A percentile compares a stretch with the other conserved stretches of the same genome.
phyloP scores from a whole-genome alignment of 805 yeast species.

The Starmerella sirachaensis region DNA sequence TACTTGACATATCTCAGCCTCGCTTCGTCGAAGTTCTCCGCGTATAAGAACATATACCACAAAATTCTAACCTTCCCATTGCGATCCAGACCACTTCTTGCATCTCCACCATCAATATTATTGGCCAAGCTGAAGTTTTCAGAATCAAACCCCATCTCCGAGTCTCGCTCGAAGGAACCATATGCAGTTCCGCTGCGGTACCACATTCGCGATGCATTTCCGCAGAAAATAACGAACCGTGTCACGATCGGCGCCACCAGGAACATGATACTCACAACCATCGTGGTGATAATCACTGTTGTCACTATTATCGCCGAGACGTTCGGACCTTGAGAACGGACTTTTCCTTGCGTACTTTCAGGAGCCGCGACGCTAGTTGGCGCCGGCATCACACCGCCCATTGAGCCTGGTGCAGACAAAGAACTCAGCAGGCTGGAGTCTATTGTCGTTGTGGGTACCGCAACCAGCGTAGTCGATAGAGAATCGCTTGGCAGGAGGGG shows the following conservation, averaged over 20 bases:
- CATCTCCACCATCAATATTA: conserved; percentile 38
- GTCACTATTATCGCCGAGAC: too few relatives aligned
- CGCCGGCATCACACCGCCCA: too few relatives aligned
- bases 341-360: too few relatives aligned
- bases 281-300: too few relatives aligned
- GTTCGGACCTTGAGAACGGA: too few relatives aligned
- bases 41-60: conserved; percentile 40
- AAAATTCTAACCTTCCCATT: conserved; percentile 41
- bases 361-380: too few relatives aligned
- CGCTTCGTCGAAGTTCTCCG: conserved; percentile 57
- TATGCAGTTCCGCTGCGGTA: background rate
- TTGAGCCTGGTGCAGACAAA: too few relatives aligned
- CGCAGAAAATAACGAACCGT: conserved; percentile 3
- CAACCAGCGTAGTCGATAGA: too few relatives aligned
- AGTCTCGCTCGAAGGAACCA: conserved; percentile 16
- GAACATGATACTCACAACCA: conserved; percentile 1
- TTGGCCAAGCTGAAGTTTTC: conserved; percentile 43
- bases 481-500: too few relatives aligned
- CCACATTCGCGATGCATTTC: conserved; percentile 5
- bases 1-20: conserved; percentile 40
- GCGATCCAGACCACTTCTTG: conserved; percentile 51
- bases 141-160: conserved; percentile 42
- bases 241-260: conserved; percentile 6
- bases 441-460: too few relatives aligned
- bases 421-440: too few relatives aligned